Conservation (phyloP, 2,329 filamentous ascomycete species). For the Colletotrichum australisinense region DNA sequence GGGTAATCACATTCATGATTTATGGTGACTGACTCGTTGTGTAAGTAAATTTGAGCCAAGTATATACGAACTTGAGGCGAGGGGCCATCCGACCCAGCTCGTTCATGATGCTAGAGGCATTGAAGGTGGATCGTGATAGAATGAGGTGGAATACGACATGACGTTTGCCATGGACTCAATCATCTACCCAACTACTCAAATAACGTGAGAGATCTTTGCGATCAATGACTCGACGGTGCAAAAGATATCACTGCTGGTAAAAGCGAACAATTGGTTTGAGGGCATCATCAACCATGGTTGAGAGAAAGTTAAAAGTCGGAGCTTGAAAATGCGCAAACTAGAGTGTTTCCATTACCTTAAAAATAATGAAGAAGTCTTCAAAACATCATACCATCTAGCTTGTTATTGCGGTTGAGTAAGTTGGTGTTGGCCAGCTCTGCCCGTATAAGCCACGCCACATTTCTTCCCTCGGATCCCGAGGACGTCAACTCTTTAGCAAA, state of each 20-base stretch:
- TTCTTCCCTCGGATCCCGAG: background rate
- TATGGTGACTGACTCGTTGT: no score
- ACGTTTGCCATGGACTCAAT: background rate
- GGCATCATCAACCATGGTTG: background rate
- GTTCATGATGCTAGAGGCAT: background rate
- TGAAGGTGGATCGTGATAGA: background rate
- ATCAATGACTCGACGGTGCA: background rate
- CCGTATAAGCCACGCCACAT: background rate
- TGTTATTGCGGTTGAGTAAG: background rate
- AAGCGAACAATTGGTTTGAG: background rate
- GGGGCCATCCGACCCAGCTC: background rate
- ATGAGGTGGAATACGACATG: background rate
- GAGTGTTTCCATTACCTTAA: background rate
- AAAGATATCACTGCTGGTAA: background rate
- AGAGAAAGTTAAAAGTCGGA: background rate
- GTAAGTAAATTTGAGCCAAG: no score
- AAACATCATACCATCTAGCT: background rate
- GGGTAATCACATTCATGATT: no score
- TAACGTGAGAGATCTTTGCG: background rate
- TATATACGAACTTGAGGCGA: no score
- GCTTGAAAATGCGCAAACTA: background rate
- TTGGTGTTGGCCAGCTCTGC: background rate
- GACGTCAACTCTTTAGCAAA: background rate
- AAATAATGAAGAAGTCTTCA: background rate
- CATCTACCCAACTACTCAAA: background rate